These are phyloP conservation scores for Ogataea kodamae DNA, from an alignment of 805 yeast genomes.

Conservation along the genomic window DNA sequence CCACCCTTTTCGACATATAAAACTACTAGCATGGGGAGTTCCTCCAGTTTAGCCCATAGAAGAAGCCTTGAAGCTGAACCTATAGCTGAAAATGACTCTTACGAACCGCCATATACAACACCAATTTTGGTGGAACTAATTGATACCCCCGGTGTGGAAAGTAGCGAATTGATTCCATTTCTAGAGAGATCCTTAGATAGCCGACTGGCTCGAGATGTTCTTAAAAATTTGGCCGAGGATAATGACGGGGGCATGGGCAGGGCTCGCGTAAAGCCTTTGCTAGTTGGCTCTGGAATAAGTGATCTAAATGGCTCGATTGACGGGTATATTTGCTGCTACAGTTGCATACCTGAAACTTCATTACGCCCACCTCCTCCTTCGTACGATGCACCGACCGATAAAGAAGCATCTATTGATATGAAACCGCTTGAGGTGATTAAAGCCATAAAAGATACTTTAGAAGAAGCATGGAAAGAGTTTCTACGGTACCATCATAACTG, in stretches of 20 bases:
- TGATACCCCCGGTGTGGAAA: constrained; percentile 71
- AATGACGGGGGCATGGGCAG: constrained; percentile 20
- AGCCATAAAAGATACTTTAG: constrained; percentile 51
- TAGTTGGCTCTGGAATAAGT: constrained; percentile 77
- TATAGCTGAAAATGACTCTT: constrained; percentile 18
- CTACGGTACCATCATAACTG: constrained; percentile 51
- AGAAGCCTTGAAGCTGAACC: constrained; percentile 6
- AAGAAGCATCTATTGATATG: constrained; percentile 5
- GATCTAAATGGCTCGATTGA: constrained; percentile 74
- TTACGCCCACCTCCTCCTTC: constrained; percentile 49
- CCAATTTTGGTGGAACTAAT: constrained; percentile 67
- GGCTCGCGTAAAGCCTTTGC: constrained; percentile 53
- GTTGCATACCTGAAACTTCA: constrained; percentile 56
- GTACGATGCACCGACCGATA: constrained; percentile 30
- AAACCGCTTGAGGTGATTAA: constrained; percentile 36
- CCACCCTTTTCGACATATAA: constrained; percentile 13
- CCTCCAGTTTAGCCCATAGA: constrained; percentile 7
- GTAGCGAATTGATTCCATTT: constrained; percentile 69
- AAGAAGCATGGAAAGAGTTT: constrained; percentile 74
- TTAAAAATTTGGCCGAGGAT: constrained; percentile 57
- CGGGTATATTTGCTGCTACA: constrained; percentile 67
- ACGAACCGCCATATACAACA: constrained; percentile 48
- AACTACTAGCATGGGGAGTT: constrained; percentile 12
- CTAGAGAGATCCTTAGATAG: constrained; percentile 68
- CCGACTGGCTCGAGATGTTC: constrained; percentile 53